Base-by-base conservation (phyloP, 805 yeast species). In the Pichia nakasei region DNA sequence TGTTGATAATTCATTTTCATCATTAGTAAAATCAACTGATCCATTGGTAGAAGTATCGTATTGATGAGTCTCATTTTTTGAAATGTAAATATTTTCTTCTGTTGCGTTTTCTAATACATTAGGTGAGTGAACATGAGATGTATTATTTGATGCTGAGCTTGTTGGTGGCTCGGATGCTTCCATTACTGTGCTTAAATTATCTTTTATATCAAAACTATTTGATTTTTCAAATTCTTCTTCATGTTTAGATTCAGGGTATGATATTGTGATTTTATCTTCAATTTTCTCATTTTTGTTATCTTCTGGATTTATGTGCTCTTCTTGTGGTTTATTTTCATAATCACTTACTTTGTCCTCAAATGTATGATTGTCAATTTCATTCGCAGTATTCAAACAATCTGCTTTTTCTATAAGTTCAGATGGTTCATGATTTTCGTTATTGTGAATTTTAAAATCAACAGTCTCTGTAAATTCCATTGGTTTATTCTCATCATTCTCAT, bases 101-200 rank as follows among this genome's bases (percentile, higher is more conserved):
- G n/a, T n/a, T n/a, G n/a, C n/a, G n/a, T n/a, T n/a, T n/a, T n/a
- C n/a, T n/a, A n/a, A n/a, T n/a, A n/a, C n/a, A n/a, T n/a, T n/a
- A n/a, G n/a, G n/a, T n/a, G n/a, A n/a, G n/a, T n/a, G n/a, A n/a
- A n/a, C n/a, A n/a, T n/a, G n/a, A n/a, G n/a, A n/a, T n/a, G n/a
- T n/a, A 4, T 24, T 24, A 24, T 24, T 24, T 32, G 34, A 40
- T 20, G 27, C 31, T 4, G 21, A 27, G 18, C 35, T 37, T 15
- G 38, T 47, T 4, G 38, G 45, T 9, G 48, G 45, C 26, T 44
- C 50, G 3, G 50, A 44, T 3, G 34, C 11, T 39, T 47, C 50
- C 2, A 22, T 11, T 6, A 47, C 48, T 9, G 45, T 38, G n/a
- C 45, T 42, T 17, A 47, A 35, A 8, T 27, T 22, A 11, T 20